A percentile compares a stretch with the other conserved stretches of the same genome.
These are phyloP conservation scores for Parathielavia hyrcaniae DNA, from an alignment of 495 filamentous ascomycete genomes.

Conservation along the genomic window DNA sequence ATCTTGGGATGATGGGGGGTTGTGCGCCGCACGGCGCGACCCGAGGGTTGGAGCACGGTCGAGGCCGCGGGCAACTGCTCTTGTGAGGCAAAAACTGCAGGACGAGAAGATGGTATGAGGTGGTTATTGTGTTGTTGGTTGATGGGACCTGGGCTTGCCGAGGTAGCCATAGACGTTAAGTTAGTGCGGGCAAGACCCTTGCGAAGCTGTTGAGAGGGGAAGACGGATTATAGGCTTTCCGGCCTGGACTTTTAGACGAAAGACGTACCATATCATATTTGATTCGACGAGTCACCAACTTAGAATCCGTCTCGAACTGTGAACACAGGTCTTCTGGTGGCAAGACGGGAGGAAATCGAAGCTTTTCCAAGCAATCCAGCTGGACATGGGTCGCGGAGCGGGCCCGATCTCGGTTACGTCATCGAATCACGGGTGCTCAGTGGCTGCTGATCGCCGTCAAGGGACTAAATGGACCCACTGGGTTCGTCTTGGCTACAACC, in stretches of 20 bases:
- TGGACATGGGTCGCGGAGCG: neutral
- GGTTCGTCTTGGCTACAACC: neutral
- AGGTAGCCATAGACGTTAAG: slow-evolving; percentile 17
- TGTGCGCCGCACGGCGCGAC: neutral
- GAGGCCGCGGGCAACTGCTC: neutral
- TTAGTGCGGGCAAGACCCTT: slow-evolving; percentile 7
- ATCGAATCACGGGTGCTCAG: neutral
- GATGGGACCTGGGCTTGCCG: neutral
- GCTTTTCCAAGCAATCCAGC: neutral
- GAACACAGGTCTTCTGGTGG: too few relatives aligned
- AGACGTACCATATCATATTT: too few relatives aligned
- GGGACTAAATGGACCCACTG: neutral
- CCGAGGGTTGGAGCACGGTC: neutral
- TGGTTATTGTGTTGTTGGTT: neutral
- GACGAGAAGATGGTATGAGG: neutral
- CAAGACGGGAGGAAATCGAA: too few relatives aligned
- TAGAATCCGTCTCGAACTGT: too few relatives aligned
- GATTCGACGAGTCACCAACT: too few relatives aligned
- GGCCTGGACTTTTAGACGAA: too few relatives aligned
- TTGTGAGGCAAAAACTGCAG: neutral
- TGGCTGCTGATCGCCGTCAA: slow-evolving; percentile 8
- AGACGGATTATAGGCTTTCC: too few relatives aligned
- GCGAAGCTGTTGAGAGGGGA: neutral
- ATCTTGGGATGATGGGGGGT: too few relatives aligned
- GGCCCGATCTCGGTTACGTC: neutral